A percentile compares a stretch with the other conserved stretches of the same genome.
Evolutionary conservation across 108 stramenopile genomes (phyloP).

Genomic region (Skeletonema costatum): DNA sequence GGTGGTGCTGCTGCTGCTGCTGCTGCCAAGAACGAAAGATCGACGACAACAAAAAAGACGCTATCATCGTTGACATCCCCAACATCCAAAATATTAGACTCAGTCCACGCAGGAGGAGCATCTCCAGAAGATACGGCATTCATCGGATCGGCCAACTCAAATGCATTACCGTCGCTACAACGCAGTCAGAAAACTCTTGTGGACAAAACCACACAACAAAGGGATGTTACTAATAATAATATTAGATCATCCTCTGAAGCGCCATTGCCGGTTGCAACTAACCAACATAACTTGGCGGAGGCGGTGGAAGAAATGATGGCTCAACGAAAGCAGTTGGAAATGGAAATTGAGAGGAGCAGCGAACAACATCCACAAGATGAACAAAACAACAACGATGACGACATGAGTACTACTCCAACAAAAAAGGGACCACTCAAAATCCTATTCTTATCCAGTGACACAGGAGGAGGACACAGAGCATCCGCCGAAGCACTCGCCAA

Average conservation of each 20-base stretch:
- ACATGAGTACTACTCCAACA: neutral
- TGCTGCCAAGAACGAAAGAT: neutral
- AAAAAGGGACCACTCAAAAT: conserved; percentile 65
- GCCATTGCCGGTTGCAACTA: conserved; percentile 22
- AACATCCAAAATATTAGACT: conserved; percentile 29
- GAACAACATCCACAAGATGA: neutral
- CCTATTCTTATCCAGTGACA: conserved; percentile 94
- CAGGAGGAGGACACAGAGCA: conserved; percentile 98
- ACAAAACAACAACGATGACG: conserved; percentile 5
- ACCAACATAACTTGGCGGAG: conserved; percentile 9
- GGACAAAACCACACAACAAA: neutral
- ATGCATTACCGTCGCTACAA: neutral
- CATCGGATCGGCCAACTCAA: neutral
- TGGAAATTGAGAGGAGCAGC: neutral
- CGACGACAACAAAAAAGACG: conserved; percentile 11
- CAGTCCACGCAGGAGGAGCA: conserved; percentile 34
- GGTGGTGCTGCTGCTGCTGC: neutral
- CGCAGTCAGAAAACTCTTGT: neutral
- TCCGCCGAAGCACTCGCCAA: conserved; percentile 92
- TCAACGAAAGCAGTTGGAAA: neutral
- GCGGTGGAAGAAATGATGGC: neutral
- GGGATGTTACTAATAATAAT: neutral
- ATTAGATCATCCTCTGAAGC: neutral
- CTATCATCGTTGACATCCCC: neutral
- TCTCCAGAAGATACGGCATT: conserved; percentile 16